Base-by-base conservation (phyloP, 2,329 filamentous ascomycete genomes). In the Gremmenia infestans region DNA sequence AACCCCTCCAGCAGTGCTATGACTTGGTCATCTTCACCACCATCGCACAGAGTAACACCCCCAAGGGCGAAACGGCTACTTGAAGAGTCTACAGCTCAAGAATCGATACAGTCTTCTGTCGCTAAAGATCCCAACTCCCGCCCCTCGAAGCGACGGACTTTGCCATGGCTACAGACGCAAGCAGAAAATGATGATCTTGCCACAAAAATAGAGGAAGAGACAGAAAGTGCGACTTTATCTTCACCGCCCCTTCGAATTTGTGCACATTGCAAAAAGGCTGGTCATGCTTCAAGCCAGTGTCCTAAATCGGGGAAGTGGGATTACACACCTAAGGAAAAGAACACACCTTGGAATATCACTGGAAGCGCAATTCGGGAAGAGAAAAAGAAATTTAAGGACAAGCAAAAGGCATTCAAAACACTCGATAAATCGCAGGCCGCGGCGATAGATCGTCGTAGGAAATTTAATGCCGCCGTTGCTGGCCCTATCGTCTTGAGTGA, bases 301-400 rank as follows among this genome's bases (percentile, higher is more conserved):
- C 56, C 61, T 8, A 56, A 40, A 9, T 23, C 39, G 11, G 45
- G 48, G 5, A 65, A 63, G 47, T 59, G 52, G 15, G 57, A 58
- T 15, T 50, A 58, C 9, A 56, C 50, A 14, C 65, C 74, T 53
- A 3, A 63, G 19, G 70, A 71, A 37, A 65, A 71, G 14, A 54
- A 68, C 5, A 78, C 78, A 37, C 77, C 78, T 0, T 95, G 89
- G 89, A 87, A 94, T 63, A 83, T 84, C 15, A 87, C 86, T 0
- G 82, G 83, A 15, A 92, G 87, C 64, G 83, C 83, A 0, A 74
- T 93, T 40, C 91, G 93, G 68, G 87, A 90, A 88, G 72, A 91
- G 86, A 72, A 88, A 71, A 92, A 87, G 70, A 82, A 85, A 60
- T 74, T 92, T 70, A 91, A 75, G 76, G 87, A 71, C 69, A 86